A percentile compares a stretch with the other conserved stretches of the same genome.
phyloP scores from a whole-genome alignment of 2,329 filamentous ascomycete genomes.

The Parastagonospora nodorum region DNA sequence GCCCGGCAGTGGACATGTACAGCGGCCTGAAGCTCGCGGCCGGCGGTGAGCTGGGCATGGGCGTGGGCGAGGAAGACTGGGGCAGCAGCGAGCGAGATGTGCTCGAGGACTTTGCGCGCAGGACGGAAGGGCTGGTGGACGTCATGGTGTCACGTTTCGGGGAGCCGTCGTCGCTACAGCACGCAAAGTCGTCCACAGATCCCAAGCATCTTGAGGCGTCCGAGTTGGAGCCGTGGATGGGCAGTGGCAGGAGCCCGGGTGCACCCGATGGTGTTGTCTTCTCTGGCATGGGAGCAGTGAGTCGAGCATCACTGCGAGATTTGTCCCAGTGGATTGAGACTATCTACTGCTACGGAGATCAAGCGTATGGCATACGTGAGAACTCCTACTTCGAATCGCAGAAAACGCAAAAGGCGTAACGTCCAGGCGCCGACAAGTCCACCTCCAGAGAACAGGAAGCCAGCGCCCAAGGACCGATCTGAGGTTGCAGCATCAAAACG shows the following conservation, averaged over 20 bases:
- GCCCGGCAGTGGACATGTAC: slow-evolving; percentile 79
- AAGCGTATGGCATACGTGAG: slow-evolving; percentile 83
- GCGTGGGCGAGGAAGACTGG: slow-evolving; percentile 93
- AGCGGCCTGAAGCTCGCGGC: slow-evolving; percentile 86
- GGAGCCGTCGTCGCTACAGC: slow-evolving; percentile 50
- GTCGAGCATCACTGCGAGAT: slow-evolving; percentile 71
- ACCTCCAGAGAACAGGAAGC: slow-evolving; percentile 3
- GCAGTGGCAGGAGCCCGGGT: slow-evolving; percentile 68
- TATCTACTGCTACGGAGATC: slow-evolving; percentile 80
- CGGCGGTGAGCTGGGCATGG: slow-evolving; percentile 88
- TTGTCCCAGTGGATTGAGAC: slow-evolving; percentile 87
- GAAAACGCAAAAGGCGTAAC: slow-evolving; percentile 51
- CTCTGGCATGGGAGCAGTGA: slow-evolving; percentile 75
- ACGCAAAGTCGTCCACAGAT: slow-evolving; percentile 32
- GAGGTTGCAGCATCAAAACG: slow-evolving; percentile 7
- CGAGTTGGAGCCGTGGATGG: slow-evolving; percentile 69
- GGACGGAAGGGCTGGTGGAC: slow-evolving; percentile 85
- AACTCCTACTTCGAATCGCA: slow-evolving; percentile 72
- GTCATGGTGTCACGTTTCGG: slow-evolving; percentile 87
- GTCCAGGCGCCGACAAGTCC: slow-evolving; percentile 14
- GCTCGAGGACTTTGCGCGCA: slow-evolving; percentile 80
- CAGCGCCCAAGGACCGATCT: slow-evolving; percentile 4
- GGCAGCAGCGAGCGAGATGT: slow-evolving; percentile 94
- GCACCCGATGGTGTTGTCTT: slow-evolving; percentile 86
- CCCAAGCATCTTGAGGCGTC: slow-evolving; percentile 20